A percentile compares a stretch with the other conserved stretches of the same genome.
phyloP scores from a whole-genome alignment of 2,329 filamentous ascomycete species.

The Colletotrichum zoysiae region DNA sequence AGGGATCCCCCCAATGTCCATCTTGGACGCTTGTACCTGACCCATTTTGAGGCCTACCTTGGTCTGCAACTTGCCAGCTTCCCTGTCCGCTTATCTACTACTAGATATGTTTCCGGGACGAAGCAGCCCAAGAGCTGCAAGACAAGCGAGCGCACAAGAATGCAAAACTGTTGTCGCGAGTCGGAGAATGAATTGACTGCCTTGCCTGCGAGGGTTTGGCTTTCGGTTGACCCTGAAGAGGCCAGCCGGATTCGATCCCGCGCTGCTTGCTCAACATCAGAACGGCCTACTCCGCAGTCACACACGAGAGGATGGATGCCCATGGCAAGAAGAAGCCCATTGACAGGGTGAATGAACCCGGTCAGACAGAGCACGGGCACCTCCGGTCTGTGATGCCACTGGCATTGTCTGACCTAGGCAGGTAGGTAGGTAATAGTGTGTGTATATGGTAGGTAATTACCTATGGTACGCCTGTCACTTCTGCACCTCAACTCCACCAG shows the following conservation, averaged over 20 bases:
- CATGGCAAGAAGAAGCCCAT: constrained; percentile 11
- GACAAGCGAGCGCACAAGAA: constrained; percentile 33
- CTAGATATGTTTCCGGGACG: constrained; percentile 3
- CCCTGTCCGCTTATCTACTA: constrained; percentile 17
- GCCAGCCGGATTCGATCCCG: background rate
- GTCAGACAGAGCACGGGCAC: background rate
- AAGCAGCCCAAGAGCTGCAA: constrained; percentile 22
- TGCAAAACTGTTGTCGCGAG: background rate
- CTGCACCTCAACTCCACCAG: constrained; percentile 23
- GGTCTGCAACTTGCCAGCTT: constrained; percentile 20
- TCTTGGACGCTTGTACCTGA: constrained; percentile 12
- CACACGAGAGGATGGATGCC: background rate
- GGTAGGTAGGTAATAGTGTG: no score
- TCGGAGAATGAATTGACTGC: background rate
- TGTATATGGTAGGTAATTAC: background rate
- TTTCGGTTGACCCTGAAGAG: background rate
- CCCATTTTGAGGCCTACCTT: constrained; percentile 20
- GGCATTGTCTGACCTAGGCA: background rate
- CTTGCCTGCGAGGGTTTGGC: background rate
- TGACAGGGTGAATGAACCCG: background rate
- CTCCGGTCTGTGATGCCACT: background rate
- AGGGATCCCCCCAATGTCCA: background rate
- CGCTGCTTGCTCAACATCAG: background rate
- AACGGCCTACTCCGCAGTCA: background rate
- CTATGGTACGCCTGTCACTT: background rate